A percentile compares a stretch with the other conserved stretches of the same genome.
These are phyloP conservation scores for Penicillium fuscoglaucum DNA, from an alignment of 2,329 filamentous ascomycete species.

Conservation along the genomic window DNA sequence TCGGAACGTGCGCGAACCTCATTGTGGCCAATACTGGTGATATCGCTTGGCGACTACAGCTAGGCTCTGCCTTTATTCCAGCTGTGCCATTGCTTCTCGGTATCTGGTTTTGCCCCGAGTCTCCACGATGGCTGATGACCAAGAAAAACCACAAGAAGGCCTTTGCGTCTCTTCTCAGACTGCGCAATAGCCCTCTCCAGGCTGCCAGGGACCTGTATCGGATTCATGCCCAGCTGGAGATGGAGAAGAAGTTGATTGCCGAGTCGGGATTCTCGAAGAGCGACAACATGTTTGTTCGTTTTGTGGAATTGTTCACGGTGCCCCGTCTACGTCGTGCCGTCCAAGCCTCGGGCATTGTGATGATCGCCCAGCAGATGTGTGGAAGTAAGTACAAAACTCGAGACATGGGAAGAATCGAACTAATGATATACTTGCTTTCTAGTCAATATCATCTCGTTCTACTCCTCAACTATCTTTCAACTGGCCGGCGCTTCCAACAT, in stretches of 20 bases:
- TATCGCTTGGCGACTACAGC: slow-evolving; percentile 48
- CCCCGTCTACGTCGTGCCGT: slow-evolving; percentile 28
- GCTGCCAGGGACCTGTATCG: slow-evolving; percentile 39
- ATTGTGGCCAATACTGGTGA: slow-evolving; percentile 40
- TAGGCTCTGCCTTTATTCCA: slow-evolving; percentile 51
- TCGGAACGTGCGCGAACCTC: slow-evolving; percentile 46
- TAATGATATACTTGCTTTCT: neutral
- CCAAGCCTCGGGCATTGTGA: slow-evolving; percentile 30
- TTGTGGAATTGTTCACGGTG: slow-evolving; percentile 23
- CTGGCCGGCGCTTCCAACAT: slow-evolving; percentile 16
- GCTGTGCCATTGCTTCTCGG: slow-evolving; percentile 48
- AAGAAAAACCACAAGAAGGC: slow-evolving; percentile 31
- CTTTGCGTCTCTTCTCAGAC: slow-evolving; percentile 35
- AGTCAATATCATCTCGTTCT: slow-evolving; percentile 36
- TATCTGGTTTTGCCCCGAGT: slow-evolving; percentile 48
- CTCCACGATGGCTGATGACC: slow-evolving; percentile 43
- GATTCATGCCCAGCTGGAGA: slow-evolving; percentile 30
- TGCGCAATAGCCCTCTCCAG: slow-evolving; percentile 37
- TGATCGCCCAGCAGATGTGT: slow-evolving; percentile 35
- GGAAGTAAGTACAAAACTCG: slow-evolving; percentile 23
- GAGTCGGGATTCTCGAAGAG: slow-evolving; percentile 13
- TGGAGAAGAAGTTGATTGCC: slow-evolving; percentile 26
- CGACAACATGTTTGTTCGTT: slow-evolving; percentile 20
- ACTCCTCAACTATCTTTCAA: slow-evolving; percentile 28
- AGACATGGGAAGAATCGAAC: neutral